Conservation (phyloP, 192 early-diverging fungal genomes). For the Linnemannia zychae region DNA sequence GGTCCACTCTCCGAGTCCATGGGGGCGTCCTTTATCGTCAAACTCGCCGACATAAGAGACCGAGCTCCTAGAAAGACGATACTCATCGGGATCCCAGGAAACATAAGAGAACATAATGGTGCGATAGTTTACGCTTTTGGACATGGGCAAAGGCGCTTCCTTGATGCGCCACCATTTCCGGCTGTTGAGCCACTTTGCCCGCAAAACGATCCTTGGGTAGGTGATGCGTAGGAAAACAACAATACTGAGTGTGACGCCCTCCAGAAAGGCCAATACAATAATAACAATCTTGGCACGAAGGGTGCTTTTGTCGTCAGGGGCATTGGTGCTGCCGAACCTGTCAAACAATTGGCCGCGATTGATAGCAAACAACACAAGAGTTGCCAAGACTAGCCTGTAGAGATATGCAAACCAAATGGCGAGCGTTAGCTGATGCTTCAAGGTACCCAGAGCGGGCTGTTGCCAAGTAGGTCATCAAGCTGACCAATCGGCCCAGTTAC, state of each 20-base stretch:
- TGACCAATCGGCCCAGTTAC: neutral
- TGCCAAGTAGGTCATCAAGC: neutral
- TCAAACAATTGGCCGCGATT: slow-evolving; percentile 42
- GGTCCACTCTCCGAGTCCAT: slow-evolving; percentile 59
- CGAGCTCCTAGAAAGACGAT: slow-evolving; percentile 26
- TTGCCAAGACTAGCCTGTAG: slow-evolving; percentile 55
- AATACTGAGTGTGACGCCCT: slow-evolving; percentile 31
- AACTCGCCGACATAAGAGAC: slow-evolving; percentile 59
- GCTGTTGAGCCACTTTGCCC: slow-evolving; percentile 47
- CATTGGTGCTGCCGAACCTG: neutral
- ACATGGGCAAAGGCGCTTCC: slow-evolving; percentile 8
- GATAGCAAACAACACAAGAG: slow-evolving; percentile 46
- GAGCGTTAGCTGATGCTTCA: no score
- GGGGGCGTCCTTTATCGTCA: slow-evolving; percentile 51
- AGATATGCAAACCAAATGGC: neutral
- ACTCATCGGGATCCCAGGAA: slow-evolving; percentile 55
- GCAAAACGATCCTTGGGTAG: slow-evolving; percentile 51
- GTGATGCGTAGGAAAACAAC: slow-evolving; percentile 36
- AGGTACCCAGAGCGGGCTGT: neutral
- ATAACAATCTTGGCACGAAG: slow-evolving; percentile 36
- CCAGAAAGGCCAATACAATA: slow-evolving; percentile 34
- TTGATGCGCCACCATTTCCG: slow-evolving; percentile 55
- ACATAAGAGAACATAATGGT: slow-evolving; percentile 53
- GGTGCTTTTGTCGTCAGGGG: neutral
- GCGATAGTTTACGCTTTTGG: slow-evolving; percentile 29